Base-by-base conservation (phyloP, 2,329 filamentous ascomycete genomes). In the Xylariaceae sp. region DNA sequence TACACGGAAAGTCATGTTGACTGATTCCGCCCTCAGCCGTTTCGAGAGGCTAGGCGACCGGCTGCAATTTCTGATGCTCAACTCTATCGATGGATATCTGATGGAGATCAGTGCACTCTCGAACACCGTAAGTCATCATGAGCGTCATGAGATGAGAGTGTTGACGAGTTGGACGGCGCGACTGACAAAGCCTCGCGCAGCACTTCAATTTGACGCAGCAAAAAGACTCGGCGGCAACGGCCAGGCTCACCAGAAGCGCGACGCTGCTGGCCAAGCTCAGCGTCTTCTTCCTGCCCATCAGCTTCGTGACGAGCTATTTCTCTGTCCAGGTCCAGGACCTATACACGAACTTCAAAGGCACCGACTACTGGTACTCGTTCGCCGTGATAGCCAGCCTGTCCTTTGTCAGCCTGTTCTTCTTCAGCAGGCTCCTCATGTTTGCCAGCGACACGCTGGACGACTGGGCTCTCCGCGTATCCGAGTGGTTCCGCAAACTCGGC, bases 121-220 rank as follows among this genome's bases (percentile, higher is more conserved):
- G 3, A 74, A 76, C 46, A 77, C 86, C 56, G 81, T 83, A 59
- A 55, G 69, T 52, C 23, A 38, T 12, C n/a, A n/a, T n/a, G n/a
- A n/a, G n/a, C n/a, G n/a, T n/a, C n/a, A n/a, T n/a, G n/a, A n/a
- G n/a, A n/a, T n/a, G n/a, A n/a, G n/a, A n/a, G n/a, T n/a, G n/a
- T n/a, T n/a, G n/a, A n/a, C n/a, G n/a, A n/a, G n/a, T n/a, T n/a
- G n/a, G n/a, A n/a, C n/a, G n/a, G n/a, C n/a, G n/a, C 21, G 21
- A 32, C 33, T 41, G 13, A 48, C 33, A 23, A n/a, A 12, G 18
- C 21, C 21, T 11, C 23, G 32, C 12, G 4, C 42, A 85, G 80
- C 87, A 87, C 58, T 88, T 88, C 69, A 86, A 84, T 58, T 71
- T 88, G 47, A 85, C 83, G 41, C 78, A 83, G 13, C 78, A 87